A percentile compares a stretch with the other conserved stretches of the same genome.
Evolutionary conservation across 495 filamentous ascomycete genomes (phyloP).

Genomic region (Penicillium psychrofluorescens): DNA sequence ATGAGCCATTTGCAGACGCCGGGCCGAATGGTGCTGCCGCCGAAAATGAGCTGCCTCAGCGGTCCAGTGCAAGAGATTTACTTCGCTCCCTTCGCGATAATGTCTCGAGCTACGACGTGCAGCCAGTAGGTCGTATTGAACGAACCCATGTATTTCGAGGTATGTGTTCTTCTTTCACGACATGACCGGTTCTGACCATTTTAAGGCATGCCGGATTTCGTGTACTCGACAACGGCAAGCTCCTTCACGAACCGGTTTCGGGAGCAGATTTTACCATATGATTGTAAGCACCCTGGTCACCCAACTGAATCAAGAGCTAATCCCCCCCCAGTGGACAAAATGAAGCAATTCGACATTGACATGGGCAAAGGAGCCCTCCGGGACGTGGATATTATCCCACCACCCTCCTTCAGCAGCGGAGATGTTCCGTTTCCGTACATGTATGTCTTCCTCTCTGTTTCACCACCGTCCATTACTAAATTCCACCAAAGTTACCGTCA

Average conservation of each 20-base stretch:
- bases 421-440: conserved; percentile 60
- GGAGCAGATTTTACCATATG: conserved; percentile 55
- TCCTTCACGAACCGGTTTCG: conserved; percentile 59
- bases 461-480: not conserved
- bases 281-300: conserved; percentile 39
- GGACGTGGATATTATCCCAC: conserved; percentile 68
- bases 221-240: conserved; percentile 55
- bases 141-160: conserved; percentile 84
- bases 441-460: conserved; percentile 17
- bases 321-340: conserved; percentile 44
- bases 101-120: conserved; percentile 56
- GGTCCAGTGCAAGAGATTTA: conserved; percentile 34
- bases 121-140: conserved; percentile 64
- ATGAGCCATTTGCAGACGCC: conserved; percentile 50
- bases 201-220: conserved; percentile 64
- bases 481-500: conserved; percentile 42
- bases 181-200: not conserved
- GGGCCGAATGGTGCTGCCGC: not conserved
- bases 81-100: conserved; percentile 67
- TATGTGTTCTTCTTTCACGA: conserved; percentile 14
- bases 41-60: conserved; percentile 5
- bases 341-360: conserved; percentile 68
- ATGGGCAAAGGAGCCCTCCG: conserved; percentile 50
- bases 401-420: conserved; percentile 64
- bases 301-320: not conserved